Evolutionary conservation across 1,284 basidiomycete genomes (phyloP).

Genomic region (Cystobasidiaceae sp.): DNA sequence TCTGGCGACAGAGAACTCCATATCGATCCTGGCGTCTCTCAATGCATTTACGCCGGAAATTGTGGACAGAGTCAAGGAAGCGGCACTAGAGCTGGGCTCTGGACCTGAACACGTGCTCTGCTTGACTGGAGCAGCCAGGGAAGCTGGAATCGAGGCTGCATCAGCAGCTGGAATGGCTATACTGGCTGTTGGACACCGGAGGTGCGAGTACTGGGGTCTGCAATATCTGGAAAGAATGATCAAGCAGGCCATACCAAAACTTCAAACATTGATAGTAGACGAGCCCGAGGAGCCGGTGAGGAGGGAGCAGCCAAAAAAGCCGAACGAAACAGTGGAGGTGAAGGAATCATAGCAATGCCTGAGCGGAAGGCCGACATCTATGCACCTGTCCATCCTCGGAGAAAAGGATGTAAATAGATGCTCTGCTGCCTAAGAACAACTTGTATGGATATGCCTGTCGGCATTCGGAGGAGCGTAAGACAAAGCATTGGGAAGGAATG

Average conservation of each 20-base stretch:
- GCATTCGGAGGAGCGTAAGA: no score
- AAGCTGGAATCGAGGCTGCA: slow-evolving; percentile 15
- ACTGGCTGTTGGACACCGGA: slow-evolving; percentile 17
- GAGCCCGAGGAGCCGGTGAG: slow-evolving; percentile 3
- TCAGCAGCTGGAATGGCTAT: neutral
- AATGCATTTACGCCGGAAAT: slow-evolving; percentile 29
- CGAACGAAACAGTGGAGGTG: neutral
- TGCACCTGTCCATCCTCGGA: no score
- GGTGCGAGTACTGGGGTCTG: slow-evolving; percentile 27
- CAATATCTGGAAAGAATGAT: neutral
- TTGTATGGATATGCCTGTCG: no score
- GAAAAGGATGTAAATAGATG: no score
- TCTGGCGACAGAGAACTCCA: no score
- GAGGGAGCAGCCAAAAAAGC: neutral
- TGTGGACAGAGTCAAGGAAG: neutral
- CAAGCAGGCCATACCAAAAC: neutral
- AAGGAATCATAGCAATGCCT: no score
- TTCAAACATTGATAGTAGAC: neutral
- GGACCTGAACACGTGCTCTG: neutral
- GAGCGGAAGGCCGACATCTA: no score
- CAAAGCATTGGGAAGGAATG: no score
- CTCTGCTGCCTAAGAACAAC: no score
- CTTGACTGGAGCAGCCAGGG: slow-evolving; percentile 18
- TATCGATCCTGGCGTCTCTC: slow-evolving; percentile 4
- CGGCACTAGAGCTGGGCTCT: neutral